Evolutionary conservation across 495 filamentous ascomycete species (phyloP), one percentile per base, ranked within the genome.

Genomic region (Neurospora tetrasperma): DNA sequence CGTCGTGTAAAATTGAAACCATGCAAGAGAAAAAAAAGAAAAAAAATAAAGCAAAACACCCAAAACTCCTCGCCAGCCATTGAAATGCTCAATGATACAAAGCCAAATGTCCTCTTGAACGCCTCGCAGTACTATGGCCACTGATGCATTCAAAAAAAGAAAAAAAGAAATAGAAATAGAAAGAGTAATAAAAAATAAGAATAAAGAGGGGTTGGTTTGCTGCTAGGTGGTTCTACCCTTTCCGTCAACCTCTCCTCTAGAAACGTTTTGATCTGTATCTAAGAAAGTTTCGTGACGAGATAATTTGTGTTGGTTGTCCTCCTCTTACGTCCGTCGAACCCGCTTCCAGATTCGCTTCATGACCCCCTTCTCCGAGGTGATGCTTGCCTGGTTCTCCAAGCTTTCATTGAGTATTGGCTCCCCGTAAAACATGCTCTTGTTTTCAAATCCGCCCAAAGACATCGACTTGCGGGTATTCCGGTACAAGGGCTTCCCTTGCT

Each of bases 331-430:
- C 10, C 79, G 75, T 71, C 80, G 73, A 20, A 82, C 76, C 27
- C 79, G 79, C 71, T 82, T 80, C 80, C 80, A 82, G n/a, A 82
- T 75, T 62, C 80, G 73, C 75, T 80, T 82, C 79, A 82, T 82
- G 39, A 82, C 79, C 18, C 80, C 78, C 62, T 76, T 80, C 68
- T 82, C 80, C 8, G 72, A 31, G 14, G 74, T 44, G 40, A 59
- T 72, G 5, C 71, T 70, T 7, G 73, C 69, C 0, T 76, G 72
- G 59, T 73, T 73, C 5, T 81, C 80, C 66, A 81, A 70, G 74
- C 79, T 82, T 38, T 79, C 77, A 74, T 78, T 81, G 69, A 71
- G 77, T 18, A 69, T 14, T 9, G 18, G 70, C n/a, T 70, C 73
- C 12, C 76, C 77, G 16, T 74, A 42, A 35, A 76, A 75, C 4